phyloP scores from a whole-genome alignment of 345 rosid species.

The Pistacia vera region DNA sequence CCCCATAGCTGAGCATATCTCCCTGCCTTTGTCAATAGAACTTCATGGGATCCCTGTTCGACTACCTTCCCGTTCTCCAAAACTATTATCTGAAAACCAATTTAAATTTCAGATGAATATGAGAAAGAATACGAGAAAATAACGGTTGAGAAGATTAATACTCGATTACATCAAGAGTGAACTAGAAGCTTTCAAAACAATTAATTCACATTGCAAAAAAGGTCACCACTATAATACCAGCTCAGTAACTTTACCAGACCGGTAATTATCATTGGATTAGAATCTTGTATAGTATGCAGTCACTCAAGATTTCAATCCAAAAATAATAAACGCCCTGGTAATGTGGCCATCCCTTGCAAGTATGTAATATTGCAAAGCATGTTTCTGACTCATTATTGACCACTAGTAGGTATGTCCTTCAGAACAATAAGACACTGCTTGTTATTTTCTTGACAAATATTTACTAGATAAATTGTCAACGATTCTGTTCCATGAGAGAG shows the following conservation, averaged over 20 bases:
- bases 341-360: background rate
- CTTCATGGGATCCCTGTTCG: conserved; percentile 92
- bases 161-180: background rate
- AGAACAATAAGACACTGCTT: no score
- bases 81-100: conserved; percentile 74
- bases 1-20: conserved; percentile 97
- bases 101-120: background rate
- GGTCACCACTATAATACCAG: no score
- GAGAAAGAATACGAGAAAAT: background rate
- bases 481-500: conserved; percentile 2
- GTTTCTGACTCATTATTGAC: background rate
- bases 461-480: background rate
- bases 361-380: background rate
- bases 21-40: conserved; percentile 71
- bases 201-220: background rate
- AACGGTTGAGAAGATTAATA: background rate
- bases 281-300: background rate
- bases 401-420: no score
- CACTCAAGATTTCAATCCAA: no score
- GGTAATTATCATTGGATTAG: no score
- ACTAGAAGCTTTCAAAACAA: background rate
- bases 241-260: background rate
- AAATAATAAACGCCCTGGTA: no score
- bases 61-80: conserved; percentile 92
- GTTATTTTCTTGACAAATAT: background rate